Percentiles rank a stretch among this genome's conserved stretches.
phyloP scores from a whole-genome alignment of 2,329 filamentous ascomycete species.

The Neonectria coccinea region DNA sequence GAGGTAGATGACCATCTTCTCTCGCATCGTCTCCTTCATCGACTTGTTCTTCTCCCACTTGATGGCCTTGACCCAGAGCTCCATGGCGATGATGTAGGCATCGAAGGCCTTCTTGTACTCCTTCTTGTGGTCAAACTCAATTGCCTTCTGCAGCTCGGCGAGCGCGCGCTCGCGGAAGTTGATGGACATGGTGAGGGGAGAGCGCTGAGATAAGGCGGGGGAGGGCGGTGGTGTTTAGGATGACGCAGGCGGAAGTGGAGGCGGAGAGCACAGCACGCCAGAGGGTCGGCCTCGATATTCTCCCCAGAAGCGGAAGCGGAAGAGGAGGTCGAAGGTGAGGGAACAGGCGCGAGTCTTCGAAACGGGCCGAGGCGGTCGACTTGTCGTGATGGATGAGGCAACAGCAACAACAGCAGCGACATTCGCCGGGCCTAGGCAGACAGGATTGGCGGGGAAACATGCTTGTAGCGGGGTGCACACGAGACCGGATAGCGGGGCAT shows the following conservation, averaged over 20 bases:
- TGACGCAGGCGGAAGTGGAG: constrained; percentile 11
- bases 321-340: constrained; percentile 4
- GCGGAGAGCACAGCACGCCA: constrained; percentile 18
- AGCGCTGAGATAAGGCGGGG: constrained; percentile 34
- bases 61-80: constrained; percentile 97
- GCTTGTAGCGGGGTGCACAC: constrained; percentile 49
- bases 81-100: constrained; percentile 93
- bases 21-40: constrained; percentile 96
- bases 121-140: constrained; percentile 93
- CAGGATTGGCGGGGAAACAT: constrained; percentile 56
- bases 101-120: constrained; percentile 98
- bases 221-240: constrained; percentile 21
- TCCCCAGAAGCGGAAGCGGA: background rate
- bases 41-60: constrained; percentile 99
- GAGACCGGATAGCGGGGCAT: constrained; percentile 43
- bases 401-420: constrained; percentile 16
- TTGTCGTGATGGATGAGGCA: constrained; percentile 23
- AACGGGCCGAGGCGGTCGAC: constrained; percentile 1
- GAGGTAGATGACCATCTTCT: constrained; percentile 97
- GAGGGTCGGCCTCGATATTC: constrained; percentile 7
- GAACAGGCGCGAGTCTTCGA: constrained; percentile 1
- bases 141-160: constrained; percentile 96
- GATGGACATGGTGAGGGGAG: constrained; percentile 78
- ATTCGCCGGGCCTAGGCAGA: constrained; percentile 12
- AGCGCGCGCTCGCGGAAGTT: constrained; percentile 98